Base-by-base conservation (phyloP, 805 yeast species). In the Starmerella etchellsii region DNA sequence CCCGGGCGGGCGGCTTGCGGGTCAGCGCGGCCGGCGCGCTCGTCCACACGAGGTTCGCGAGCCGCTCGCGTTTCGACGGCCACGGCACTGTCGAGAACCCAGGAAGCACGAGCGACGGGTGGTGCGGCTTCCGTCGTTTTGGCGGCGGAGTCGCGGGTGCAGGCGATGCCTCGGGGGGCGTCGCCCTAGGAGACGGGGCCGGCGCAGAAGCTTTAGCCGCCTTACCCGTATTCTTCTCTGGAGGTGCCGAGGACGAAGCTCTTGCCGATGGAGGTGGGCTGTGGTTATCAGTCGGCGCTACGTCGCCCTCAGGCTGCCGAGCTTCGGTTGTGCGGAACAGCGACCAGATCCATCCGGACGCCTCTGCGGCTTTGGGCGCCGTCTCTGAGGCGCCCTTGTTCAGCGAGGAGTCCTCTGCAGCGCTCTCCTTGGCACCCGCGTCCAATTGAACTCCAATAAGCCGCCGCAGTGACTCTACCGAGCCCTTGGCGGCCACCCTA, bases 21-120 rank as follows among this genome's bases (percentile, higher is more conserved):
- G n/a, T 9, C 31, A 31, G 15, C 6, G 45, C 29, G 9, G 48
- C 47, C 14, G 16, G 14, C 7, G 22, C n/a, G 2, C 57, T 36
- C 36, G 52, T 46, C 44, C 54, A 42, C 14, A 59, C 49, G 36
- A 50, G 52, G 24, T 54, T 50, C 15, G 48, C 49, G 22, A 56
- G 54, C 4, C 50, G 27, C 2, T 47, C 36, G 3, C 61, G 58
- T 5, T 53, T 46, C 14, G 49, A 36, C 16, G 41, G 41, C 36
- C 31, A 21, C 13, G 35, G 40, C 20, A 45, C 28, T 3, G 38
- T 46, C 13, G 23, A 22, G 36, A 46, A 46, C 2, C 10, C 24
- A 4, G 49, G 49, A 7, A 46, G 18, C 13, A 45, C 38, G n/a
- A 45, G 29, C 27, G 49, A 42, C n/a, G 42, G 45, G 21, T 28